Conservation (phyloP, 129 eudicot species). For the Lonicera japonica region DNA sequence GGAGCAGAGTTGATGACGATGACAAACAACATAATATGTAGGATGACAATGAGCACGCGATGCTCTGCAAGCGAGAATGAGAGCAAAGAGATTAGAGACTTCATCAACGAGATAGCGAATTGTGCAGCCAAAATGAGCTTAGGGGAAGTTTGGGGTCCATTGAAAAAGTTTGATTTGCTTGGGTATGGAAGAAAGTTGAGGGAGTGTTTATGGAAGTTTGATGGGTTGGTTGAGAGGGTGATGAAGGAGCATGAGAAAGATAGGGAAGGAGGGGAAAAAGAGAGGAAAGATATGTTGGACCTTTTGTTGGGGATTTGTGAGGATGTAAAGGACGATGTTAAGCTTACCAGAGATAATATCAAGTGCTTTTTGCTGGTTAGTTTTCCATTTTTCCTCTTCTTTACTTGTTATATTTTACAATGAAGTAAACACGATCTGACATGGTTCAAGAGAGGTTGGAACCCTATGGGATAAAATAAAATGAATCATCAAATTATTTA, state of each 20-base stretch:
- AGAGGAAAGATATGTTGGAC: slow-evolving; percentile 27
- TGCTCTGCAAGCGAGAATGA: slow-evolving; percentile 30
- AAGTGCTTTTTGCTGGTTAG: slow-evolving; percentile 33
- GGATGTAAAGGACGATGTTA: slow-evolving; percentile 29
- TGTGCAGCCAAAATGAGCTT: slow-evolving; percentile 25
- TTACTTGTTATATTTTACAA: not conserved
- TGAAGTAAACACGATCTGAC: too few relatives aligned
- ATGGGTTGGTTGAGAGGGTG: slow-evolving; percentile 34
- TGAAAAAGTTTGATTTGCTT: slow-evolving; percentile 35
- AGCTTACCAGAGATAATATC: slow-evolving; percentile 26
- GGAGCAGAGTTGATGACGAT: slow-evolving; percentile 30
- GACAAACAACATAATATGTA: slow-evolving; percentile 46
- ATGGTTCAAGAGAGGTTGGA: too few relatives aligned
- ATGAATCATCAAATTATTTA: too few relatives aligned
- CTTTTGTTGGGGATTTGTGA: slow-evolving; percentile 19
- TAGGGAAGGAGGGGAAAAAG: not conserved
- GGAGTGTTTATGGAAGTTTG: slow-evolving; percentile 24
- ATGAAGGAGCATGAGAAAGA: slow-evolving; percentile 31
- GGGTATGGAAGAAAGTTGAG: slow-evolving; percentile 37
- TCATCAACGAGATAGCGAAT: slow-evolving; percentile 34
- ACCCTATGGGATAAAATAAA: too few relatives aligned
- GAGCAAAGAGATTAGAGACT: slow-evolving; percentile 29
- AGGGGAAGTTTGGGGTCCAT: slow-evolving; percentile 32
- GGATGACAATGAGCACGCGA: slow-evolving; percentile 45
- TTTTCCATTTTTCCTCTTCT: not conserved